Evolutionary conservation across 805 yeast genomes (phyloP).

Genomic region (Peterozyma xylosa): DNA sequence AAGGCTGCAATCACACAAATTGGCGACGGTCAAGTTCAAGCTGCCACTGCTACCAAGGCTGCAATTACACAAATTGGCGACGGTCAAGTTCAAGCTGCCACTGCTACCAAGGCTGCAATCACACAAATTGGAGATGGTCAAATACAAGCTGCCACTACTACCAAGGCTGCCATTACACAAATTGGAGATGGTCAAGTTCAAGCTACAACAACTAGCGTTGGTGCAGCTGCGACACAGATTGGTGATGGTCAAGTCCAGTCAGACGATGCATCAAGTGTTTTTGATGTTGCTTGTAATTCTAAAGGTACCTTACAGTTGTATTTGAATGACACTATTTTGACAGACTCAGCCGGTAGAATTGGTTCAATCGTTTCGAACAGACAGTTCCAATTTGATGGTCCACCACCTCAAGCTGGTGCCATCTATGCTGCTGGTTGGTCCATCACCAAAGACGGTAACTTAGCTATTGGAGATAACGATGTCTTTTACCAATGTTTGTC

Average conservation of each 20-base stretch:
- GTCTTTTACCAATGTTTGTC: conserved; percentile 70
- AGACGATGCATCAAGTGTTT: too few relatives aligned
- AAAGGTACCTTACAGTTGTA: conserved; percentile 47
- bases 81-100: conserved; percentile 52
- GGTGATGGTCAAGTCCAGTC: conserved; percentile 29
- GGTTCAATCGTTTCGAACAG: conserved; percentile 78
- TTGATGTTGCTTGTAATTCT: conserved; percentile 11
- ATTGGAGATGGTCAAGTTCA: conserved; percentile 40
- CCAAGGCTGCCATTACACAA: conserved; percentile 27
- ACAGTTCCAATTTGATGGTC: conserved; percentile 76
- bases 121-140: conserved; percentile 43
- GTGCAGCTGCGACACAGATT: conserved; percentile 23
- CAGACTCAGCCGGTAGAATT: conserved; percentile 56
- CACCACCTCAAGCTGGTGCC: conserved; percentile 77
- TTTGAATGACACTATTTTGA: conserved; percentile 41
- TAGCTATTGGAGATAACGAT: conserved; percentile 55
- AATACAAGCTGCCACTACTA: conserved; percentile 30
- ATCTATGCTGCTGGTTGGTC: conserved; percentile 62
- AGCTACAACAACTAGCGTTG: conserved; percentile 19
- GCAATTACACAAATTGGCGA: conserved; percentile 43
- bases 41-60: conserved; percentile 29
- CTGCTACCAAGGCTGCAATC: conserved; percentile 29
- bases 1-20: conserved; percentile 35
- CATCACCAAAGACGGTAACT: conserved; percentile 44
- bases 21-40: conserved; percentile 47